A percentile compares a stretch with the other conserved stretches of the same genome.
Conservation (phyloP, 2,329 filamentous ascomycete genomes). For the Xylaria sp. region DNA sequence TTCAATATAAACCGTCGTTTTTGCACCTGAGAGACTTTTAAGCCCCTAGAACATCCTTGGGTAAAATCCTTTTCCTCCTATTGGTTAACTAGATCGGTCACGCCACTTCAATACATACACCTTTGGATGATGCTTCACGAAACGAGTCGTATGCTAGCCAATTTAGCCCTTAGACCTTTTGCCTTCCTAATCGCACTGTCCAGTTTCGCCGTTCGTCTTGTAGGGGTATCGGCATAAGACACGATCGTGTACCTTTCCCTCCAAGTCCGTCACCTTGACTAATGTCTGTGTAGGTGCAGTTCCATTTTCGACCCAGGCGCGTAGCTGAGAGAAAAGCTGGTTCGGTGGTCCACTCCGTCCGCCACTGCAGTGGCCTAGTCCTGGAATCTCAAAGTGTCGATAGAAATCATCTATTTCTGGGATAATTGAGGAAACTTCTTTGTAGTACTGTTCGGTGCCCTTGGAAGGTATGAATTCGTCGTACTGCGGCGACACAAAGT, state of each 20-base stretch:
- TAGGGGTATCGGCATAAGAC: not conserved
- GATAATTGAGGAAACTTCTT: not conserved
- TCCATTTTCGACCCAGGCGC: slow-evolving; percentile 42
- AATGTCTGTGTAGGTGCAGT: slow-evolving; percentile 12
- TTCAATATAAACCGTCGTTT: too few species aligned
- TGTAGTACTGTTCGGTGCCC: slow-evolving; percentile 20
- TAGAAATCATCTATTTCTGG: slow-evolving; percentile 36
- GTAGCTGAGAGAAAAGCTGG: slow-evolving; percentile 36
- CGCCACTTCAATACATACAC: too few species aligned
- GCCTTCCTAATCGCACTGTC: too few species aligned
- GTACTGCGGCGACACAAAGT: slow-evolving; percentile 6
- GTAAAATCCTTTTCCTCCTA: too few species aligned
- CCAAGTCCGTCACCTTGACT: not conserved
- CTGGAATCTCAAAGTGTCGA: slow-evolving; percentile 41
- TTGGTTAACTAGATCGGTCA: too few species aligned
- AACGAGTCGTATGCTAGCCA: too few species aligned
- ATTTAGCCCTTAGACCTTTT: too few species aligned
- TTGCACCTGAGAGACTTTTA: too few species aligned
- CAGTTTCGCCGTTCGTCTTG: too few species aligned
- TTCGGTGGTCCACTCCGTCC: slow-evolving; percentile 37
- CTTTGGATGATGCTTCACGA: too few species aligned
- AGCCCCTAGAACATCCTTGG: too few species aligned
- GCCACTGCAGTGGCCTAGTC: slow-evolving; percentile 42
- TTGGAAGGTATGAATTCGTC: slow-evolving; percentile 29
- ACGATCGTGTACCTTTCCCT: not conserved